Percentiles rank a stretch among this genome's conserved stretches.
Conservation (phyloP, 441 rosid species). For the Mallotus repandus region DNA sequence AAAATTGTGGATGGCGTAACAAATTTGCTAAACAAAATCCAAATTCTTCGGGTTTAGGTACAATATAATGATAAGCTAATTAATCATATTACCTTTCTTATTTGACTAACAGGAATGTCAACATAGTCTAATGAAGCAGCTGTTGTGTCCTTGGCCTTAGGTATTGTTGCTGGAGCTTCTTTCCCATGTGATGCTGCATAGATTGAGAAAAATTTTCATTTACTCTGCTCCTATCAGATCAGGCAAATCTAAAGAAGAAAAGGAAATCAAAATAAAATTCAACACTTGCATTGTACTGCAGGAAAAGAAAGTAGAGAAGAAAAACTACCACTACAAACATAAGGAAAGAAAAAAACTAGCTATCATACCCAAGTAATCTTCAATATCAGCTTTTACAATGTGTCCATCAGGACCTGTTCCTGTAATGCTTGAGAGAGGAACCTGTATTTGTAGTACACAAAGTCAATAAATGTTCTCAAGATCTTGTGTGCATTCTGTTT, state of each 20-base stretch:
- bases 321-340: slow-evolving; percentile 12
- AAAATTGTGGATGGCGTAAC: neutral
- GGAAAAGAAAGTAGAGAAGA: slow-evolving; percentile 5
- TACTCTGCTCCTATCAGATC: neutral
- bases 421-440: slow-evolving; percentile 73
- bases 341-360: slow-evolving; percentile 5
- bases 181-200: slow-evolving; percentile 68
- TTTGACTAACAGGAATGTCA: slow-evolving; percentile 88
- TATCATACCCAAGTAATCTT: slow-evolving; percentile 78
- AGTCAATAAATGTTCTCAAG: slow-evolving; percentile 12
- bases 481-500: neutral
- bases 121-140: slow-evolving; percentile 66
- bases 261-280: slow-evolving; percentile 2
- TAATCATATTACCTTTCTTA: slow-evolving; percentile 64
- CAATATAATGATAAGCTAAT: slow-evolving; percentile 3
- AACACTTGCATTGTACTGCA: neutral
- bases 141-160: slow-evolving; percentile 43
- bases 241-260: neutral
- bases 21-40: neutral
- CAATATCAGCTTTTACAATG: slow-evolving; percentile 88
- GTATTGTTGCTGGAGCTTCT: slow-evolving; percentile 53
- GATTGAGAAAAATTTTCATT: slow-evolving; percentile 20
- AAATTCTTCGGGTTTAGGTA: neutral
- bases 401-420: slow-evolving; percentile 93
- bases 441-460: slow-evolving; percentile 38